phyloP scores from a whole-genome alignment of 1,284 basidiomycete genomes.

The Exobasidium rhododendri region DNA sequence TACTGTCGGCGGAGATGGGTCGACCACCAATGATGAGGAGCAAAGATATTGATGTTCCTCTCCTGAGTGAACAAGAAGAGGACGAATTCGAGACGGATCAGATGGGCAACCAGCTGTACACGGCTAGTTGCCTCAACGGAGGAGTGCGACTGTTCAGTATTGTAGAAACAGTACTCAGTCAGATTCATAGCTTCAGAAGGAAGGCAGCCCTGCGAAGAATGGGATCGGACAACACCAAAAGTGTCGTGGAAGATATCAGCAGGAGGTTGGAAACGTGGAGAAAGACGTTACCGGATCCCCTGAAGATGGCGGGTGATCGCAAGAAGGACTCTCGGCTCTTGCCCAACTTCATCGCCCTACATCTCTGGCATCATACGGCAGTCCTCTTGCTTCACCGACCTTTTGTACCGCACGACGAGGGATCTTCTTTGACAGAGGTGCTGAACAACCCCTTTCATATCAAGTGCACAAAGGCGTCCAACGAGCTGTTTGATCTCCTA shows the following conservation, averaged over 20 bases:
- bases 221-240: constrained; percentile 21
- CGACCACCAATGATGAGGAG: constrained; percentile 56
- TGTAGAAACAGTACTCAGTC: constrained; percentile 38
- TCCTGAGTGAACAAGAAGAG: constrained; percentile 55
- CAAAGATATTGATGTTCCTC: constrained; percentile 54
- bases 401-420: constrained; percentile 47
- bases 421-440: constrained; percentile 29
- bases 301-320: constrained; percentile 24
- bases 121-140: constrained; percentile 40
- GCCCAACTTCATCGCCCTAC: constrained; percentile 32
- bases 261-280: constrained; percentile 36
- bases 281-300: constrained; percentile 28
- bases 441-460: constrained; percentile 30
- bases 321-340: constrained; percentile 22
- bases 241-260: constrained; percentile 37
- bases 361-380: constrained; percentile 33
- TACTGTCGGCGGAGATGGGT: constrained; percentile 57
- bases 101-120: constrained; percentile 23
- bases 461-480: constrained; percentile 36
- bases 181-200: constrained; percentile 42
- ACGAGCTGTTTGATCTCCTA: constrained; percentile 41
- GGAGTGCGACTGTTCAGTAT: constrained; percentile 43
- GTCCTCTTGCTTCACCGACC: constrained; percentile 39
- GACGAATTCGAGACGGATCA: constrained; percentile 55
- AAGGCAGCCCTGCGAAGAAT: constrained; percentile 38